phyloP scores from a whole-genome alignment of 1,139 yeast genomes.

The Meyerozyma guilliermondii region DNA sequence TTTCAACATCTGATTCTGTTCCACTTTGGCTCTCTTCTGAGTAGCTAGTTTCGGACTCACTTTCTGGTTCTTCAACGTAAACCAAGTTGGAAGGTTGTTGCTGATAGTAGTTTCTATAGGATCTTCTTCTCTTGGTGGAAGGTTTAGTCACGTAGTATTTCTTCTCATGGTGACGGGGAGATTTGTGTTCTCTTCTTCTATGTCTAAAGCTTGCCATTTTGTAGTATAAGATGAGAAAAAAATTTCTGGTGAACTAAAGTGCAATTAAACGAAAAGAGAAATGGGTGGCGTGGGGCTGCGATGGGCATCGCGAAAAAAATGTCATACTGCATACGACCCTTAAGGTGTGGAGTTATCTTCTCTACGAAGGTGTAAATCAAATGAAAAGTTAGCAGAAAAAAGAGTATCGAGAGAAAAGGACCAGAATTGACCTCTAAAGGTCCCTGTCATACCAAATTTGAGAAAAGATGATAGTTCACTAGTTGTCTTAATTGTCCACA shows the following conservation, averaged over 20 bases:
- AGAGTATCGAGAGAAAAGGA: no score
- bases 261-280: slow-evolving; percentile 1
- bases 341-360: not conserved
- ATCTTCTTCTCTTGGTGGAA: slow-evolving; percentile 11
- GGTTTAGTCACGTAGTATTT: slow-evolving; percentile 16
- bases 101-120: slow-evolving; percentile 30
- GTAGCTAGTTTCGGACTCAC: slow-evolving; percentile 11
- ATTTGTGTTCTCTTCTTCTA: not conserved
- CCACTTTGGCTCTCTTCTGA: slow-evolving; percentile 6
- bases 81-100: slow-evolving; percentile 28
- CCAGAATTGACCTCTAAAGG: no score
- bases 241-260: not conserved
- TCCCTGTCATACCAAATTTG: no score
- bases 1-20: not conserved
- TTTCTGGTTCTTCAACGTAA: slow-evolving; percentile 39
- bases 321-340: not conserved
- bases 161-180: slow-evolving; percentile 3
- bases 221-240: not conserved
- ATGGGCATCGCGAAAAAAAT: slow-evolving; percentile 2
- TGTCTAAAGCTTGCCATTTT: slow-evolving; percentile 1
- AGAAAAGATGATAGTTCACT: no score
- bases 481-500: no score
- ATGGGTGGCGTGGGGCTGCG: slow-evolving; percentile 2
- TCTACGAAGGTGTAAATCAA: no score
- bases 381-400: no score